A percentile compares a stretch with the other conserved stretches of the same genome.
Conservation (phyloP, 371 early-diverging fungal genomes). For the Mucor mucedo region DNA sequence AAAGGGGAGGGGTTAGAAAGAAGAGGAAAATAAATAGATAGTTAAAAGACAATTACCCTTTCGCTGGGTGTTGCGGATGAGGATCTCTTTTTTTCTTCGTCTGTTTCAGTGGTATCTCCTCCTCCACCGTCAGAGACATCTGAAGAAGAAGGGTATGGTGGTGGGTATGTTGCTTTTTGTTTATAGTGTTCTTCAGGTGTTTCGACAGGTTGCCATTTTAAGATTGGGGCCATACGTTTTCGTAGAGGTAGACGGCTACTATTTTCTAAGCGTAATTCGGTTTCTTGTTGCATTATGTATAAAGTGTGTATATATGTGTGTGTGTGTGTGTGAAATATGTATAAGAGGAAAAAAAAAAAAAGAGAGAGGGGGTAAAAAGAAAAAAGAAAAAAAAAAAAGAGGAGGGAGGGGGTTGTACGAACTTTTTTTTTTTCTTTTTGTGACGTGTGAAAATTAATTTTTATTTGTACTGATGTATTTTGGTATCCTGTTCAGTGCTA, state of each 20-base stretch:
- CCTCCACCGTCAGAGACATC: slow-evolving; percentile 2
- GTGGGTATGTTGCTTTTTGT: slow-evolving; percentile 14
- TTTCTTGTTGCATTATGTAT: background rate
- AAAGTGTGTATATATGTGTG: background rate
- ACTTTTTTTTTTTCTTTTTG: slow-evolving; percentile 2
- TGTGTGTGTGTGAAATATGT: slow-evolving; percentile 5
- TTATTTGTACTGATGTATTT: background rate
- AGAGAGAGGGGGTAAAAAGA: slow-evolving; percentile 6
- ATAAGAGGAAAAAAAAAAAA: slow-evolving; percentile 8
- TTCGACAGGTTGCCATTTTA: slow-evolving; percentile 43
- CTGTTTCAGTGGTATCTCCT: slow-evolving; percentile 13
- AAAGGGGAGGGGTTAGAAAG: background rate
- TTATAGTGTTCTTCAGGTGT: slow-evolving; percentile 36
- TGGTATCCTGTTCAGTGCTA: background rate
- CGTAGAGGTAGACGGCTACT: slow-evolving; percentile 34
- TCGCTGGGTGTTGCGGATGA: background rate
- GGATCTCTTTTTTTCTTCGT: slow-evolving; percentile 14
- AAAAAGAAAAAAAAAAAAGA: slow-evolving; percentile 8
- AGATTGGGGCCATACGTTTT: slow-evolving; percentile 35
- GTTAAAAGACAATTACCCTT: slow-evolving; percentile 1
- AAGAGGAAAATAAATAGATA: background rate
- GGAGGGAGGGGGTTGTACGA: background rate
- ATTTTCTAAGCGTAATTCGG: slow-evolving; percentile 2
- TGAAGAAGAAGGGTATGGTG: slow-evolving; percentile 21
- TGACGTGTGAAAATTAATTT: background rate